These are phyloP conservation scores for Spathaspora boniae DNA, from an alignment of 805 yeast species.

Conservation along the genomic window DNA sequence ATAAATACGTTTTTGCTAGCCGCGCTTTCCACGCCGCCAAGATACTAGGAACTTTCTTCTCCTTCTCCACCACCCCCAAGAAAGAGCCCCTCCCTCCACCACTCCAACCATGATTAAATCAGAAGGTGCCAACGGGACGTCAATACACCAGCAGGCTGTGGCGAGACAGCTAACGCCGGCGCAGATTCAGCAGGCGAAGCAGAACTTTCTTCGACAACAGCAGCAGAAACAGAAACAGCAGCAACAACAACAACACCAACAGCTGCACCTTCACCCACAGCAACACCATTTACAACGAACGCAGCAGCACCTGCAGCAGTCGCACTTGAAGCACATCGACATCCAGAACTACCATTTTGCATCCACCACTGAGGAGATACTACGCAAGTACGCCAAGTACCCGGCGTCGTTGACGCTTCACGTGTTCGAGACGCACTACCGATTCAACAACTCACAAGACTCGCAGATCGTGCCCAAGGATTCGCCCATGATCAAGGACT, in stretches of 20 bases:
- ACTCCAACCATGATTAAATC: slow-evolving; percentile 7
- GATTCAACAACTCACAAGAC: slow-evolving; percentile 85
- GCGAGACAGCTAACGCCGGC: slow-evolving; percentile 3
- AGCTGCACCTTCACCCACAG: slow-evolving; percentile 23
- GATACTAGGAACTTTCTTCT: too few species aligned
- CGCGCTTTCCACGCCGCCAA: too few species aligned
- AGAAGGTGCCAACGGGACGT: slow-evolving; percentile 2
- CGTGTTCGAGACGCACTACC: slow-evolving; percentile 85
- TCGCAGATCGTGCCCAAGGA: slow-evolving; percentile 73
- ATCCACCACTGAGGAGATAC: slow-evolving; percentile 66
- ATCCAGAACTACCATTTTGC: slow-evolving; percentile 50
- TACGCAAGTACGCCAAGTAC: slow-evolving; percentile 70
- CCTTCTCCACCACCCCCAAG: too few species aligned
- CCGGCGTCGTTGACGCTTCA: slow-evolving; percentile 87
- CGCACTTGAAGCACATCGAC: slow-evolving; percentile 18
- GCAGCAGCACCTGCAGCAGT: slow-evolving; percentile 20
- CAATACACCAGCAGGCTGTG: not conserved
- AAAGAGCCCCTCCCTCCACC: too few species aligned
- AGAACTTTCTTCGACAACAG: slow-evolving; percentile 12
- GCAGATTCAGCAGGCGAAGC: slow-evolving; percentile 12
- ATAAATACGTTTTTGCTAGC: too few species aligned
- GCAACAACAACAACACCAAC: slow-evolving; percentile 21
- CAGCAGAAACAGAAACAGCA: slow-evolving; percentile 14
- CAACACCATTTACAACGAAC: slow-evolving; percentile 35
- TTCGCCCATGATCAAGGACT: slow-evolving; percentile 74